Conservation (phyloP, 345 rosid species). For the Eucalyptus curtisii region DNA sequence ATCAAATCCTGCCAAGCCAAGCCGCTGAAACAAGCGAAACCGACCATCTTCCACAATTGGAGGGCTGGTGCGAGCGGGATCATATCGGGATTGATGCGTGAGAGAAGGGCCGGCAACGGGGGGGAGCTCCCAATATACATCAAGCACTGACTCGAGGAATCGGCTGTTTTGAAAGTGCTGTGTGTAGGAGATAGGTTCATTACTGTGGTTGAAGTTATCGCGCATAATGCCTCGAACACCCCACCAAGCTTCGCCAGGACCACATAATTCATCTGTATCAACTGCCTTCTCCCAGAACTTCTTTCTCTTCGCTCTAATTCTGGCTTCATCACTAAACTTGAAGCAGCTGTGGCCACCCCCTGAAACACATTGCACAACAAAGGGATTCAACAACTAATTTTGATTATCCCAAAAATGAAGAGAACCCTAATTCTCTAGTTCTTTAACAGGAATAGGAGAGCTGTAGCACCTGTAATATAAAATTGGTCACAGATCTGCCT, state of each 20-base stretch:
- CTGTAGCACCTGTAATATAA: constrained; percentile 55
- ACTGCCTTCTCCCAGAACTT: constrained; percentile 97
- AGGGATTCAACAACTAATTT: background rate
- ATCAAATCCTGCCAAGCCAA: constrained; percentile 66
- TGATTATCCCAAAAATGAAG: background rate
- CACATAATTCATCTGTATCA: constrained; percentile 70
- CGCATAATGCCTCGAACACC: constrained; percentile 90
- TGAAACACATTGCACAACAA: constrained; percentile 6
- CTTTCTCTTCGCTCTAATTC: constrained; percentile 69
- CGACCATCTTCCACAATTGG: constrained; percentile 93
- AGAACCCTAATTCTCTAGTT: background rate
- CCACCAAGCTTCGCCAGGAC: constrained; percentile 89
- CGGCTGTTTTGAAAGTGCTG: constrained; percentile 87
- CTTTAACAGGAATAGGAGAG: background rate
- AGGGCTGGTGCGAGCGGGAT: constrained; percentile 65
- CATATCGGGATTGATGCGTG: constrained; percentile 86
- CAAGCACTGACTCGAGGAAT: constrained; percentile 74
- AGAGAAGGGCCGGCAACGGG: constrained; percentile 97
- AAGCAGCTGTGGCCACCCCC: constrained; percentile 99
- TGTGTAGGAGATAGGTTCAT: constrained; percentile 38
- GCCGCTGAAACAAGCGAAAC: constrained; percentile 55
- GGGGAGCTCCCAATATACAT: constrained; percentile 93
- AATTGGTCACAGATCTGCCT: constrained; percentile 96
- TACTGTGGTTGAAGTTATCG: constrained; percentile 84
- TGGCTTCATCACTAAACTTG: constrained; percentile 81